Evolutionary conservation across 208 protist species (phyloP).

Genomic region (Leptomonas seymouri): DNA sequence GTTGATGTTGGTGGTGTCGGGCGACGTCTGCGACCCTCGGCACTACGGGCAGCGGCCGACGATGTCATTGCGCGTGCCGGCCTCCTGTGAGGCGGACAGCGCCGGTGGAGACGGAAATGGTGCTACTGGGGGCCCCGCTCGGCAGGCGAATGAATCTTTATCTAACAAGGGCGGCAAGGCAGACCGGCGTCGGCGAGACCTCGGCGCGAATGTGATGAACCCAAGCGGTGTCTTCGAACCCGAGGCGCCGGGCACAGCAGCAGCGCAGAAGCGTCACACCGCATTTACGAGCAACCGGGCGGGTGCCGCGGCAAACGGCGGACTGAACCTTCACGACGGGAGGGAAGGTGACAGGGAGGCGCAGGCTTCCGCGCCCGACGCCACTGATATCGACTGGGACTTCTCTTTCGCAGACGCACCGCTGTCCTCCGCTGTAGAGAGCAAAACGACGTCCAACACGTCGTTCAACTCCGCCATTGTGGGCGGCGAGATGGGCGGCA

Average conservation of each 20-base stretch:
- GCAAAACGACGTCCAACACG: neutral
- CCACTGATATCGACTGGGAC: slow-evolving; percentile 15
- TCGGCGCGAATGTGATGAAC: neutral
- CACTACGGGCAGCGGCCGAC: slow-evolving; percentile 59
- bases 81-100: slow-evolving; percentile 26
- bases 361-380: neutral
- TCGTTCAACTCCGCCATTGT: neutral
- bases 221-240: neutral
- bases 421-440: neutral
- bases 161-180: neutral
- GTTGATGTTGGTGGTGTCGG: slow-evolving; percentile 70
- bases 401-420: slow-evolving; percentile 20
- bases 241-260: no score
- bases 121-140: slow-evolving; percentile 7
- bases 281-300: neutral
- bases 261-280: neutral
- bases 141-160: neutral
- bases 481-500: slow-evolving; percentile 1
- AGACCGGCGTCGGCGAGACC: neutral
- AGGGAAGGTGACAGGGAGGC: slow-evolving; percentile 1
- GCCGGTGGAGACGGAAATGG: slow-evolving; percentile 26
- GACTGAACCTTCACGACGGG: neutral
- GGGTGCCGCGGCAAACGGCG: neutral
- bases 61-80: slow-evolving; percentile 38
- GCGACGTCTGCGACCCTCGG: slow-evolving; percentile 74